These are phyloP conservation scores for Ceratocystis papillata DNA, from an alignment of 2,329 filamentous ascomycete genomes.

Conservation along the genomic window DNA sequence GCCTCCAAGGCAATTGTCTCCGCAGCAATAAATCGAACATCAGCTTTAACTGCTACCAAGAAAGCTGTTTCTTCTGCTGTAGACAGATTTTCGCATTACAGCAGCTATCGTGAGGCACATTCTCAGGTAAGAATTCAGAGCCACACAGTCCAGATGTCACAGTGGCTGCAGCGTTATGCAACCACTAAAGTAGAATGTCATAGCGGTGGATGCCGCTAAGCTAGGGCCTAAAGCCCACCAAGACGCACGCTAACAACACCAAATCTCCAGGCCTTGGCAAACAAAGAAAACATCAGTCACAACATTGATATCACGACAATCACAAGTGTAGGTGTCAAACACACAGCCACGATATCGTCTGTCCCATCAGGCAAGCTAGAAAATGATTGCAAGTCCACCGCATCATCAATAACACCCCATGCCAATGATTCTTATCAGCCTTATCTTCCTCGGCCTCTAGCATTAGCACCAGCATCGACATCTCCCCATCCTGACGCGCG, in stretches of 20 bases:
- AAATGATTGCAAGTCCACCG: background rate
- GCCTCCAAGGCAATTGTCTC: background rate
- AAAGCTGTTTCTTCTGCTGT: background rate
- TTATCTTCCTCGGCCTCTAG: background rate
- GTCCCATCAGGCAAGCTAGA: background rate
- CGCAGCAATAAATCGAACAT: slow-evolving; percentile 3
- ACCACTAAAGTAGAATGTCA: background rate
- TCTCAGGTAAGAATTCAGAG: background rate
- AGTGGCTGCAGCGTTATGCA: background rate
- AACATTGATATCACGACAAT: slow-evolving; percentile 10
- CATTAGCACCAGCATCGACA: background rate
- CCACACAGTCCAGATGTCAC: background rate
- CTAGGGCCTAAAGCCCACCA: slow-evolving; percentile 5
- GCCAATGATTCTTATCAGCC: slow-evolving; percentile 3
- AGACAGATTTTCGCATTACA: background rate
- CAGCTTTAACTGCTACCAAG: background rate
- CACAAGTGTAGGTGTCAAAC: background rate
- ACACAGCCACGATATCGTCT: background rate
- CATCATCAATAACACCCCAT: background rate
- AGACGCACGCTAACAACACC: background rate
- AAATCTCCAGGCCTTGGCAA: background rate
- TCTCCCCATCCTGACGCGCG: background rate
- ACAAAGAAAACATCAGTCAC: slow-evolving; percentile 5
- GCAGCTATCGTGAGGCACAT: background rate
- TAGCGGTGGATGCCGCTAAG: background rate